Evolutionary conservation across 495 filamentous ascomycete species (phyloP).

Genomic region (Xylaria palmicola): DNA sequence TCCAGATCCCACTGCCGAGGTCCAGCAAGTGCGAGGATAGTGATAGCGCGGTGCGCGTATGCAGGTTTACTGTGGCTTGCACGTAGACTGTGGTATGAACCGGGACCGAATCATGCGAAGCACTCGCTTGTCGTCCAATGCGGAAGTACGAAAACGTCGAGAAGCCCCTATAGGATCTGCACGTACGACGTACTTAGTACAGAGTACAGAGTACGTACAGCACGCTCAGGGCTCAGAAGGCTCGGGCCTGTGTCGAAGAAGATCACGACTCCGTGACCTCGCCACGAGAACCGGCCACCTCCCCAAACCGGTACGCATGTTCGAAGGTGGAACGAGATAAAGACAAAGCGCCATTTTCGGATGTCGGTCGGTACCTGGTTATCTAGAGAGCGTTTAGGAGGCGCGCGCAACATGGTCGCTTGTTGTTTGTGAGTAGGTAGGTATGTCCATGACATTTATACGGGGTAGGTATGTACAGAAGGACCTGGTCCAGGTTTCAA

Average conservation of each 20-base stretch:
- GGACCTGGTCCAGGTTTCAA: no score
- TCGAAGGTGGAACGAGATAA: background rate
- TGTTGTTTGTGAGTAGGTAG: constrained; percentile 4
- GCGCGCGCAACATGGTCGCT: constrained; percentile 10
- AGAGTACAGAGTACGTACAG: background rate
- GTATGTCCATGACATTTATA: no score
- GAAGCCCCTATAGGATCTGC: constrained; percentile 7
- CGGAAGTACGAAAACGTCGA: constrained; percentile 8
- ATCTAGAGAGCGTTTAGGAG: background rate
- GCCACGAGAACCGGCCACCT: background rate
- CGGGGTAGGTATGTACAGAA: no score
- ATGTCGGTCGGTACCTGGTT: background rate
- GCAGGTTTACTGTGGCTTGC: background rate
- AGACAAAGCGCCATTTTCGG: background rate
- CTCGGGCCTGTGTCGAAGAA: constrained; percentile 2
- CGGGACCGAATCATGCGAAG: background rate
- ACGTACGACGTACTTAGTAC: background rate
- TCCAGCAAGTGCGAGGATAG: background rate
- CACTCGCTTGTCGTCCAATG: background rate
- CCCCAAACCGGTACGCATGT: background rate
- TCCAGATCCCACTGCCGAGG: background rate
- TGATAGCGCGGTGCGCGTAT: background rate
- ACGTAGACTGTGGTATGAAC: background rate
- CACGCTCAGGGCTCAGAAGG: no score
- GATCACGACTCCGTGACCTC: no score